These are phyloP conservation scores for Chlorella sorokiniana DNA, from an alignment of 139 green algal species.

Conservation along the genomic window DNA sequence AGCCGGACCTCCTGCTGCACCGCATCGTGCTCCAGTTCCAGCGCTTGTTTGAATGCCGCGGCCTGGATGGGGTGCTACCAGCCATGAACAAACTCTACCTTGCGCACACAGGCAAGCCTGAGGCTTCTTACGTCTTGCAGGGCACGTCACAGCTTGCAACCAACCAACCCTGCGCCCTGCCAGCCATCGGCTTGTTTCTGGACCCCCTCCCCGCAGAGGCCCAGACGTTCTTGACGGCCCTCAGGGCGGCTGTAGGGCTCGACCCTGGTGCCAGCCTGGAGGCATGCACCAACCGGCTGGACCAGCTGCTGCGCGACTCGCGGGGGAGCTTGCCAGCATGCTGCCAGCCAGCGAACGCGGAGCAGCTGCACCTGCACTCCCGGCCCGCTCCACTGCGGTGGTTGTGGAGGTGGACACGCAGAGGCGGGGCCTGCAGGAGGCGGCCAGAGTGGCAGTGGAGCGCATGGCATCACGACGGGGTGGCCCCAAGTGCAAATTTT, in stretches of 20 bases:
- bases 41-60: slow-evolving; percentile 23
- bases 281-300: slow-evolving; percentile 29
- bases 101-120: neutral
- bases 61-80: slow-evolving; percentile 31
- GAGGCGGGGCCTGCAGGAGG: slow-evolving; percentile 13
- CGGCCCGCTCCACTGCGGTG: neutral
- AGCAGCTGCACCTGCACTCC: neutral
- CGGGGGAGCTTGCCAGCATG: neutral
- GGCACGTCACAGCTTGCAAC: neutral
- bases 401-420: slow-evolving; percentile 16
- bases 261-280: slow-evolving; percentile 11
- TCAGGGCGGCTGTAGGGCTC: slow-evolving; percentile 18
- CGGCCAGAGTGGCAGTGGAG: slow-evolving; percentile 19
- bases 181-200: neutral
- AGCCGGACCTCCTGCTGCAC: slow-evolving; percentile 27
- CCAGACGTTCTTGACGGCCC: slow-evolving; percentile 20
- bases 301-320: slow-evolving; percentile 13
- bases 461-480: slow-evolving; percentile 18
- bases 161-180: neutral
- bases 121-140: neutral
- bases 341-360: neutral
- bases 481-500: slow-evolving; percentile 26
- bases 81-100: slow-evolving; percentile 29
- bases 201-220: neutral
- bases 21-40: slow-evolving; percentile 37